Percentiles rank a stretch among this genome's conserved stretches.
phyloP scores from a whole-genome alignment of 1,139 yeast genomes.

The Saccharomyces hybrid region DNA sequence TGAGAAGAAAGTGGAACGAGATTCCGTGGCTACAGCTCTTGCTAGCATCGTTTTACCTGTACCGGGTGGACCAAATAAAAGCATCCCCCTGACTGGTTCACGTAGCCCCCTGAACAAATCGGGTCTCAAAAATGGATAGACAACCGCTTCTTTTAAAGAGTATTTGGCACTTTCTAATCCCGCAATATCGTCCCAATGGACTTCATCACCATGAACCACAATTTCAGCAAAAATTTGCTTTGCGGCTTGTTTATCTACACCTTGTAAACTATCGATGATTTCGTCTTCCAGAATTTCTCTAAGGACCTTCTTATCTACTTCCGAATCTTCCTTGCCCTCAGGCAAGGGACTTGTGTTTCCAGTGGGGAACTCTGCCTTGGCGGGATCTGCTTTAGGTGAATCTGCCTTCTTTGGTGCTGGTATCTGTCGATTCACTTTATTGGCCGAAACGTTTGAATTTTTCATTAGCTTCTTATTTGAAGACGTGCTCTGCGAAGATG shows the following conservation, averaged over 20 bases:
- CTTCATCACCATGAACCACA: constrained; percentile 91
- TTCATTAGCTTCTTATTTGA: neutral
- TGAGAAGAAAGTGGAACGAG: constrained; percentile 87
- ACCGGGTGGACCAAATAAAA: constrained; percentile 62
- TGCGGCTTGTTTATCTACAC: constrained; percentile 61
- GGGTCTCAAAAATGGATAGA: constrained; percentile 90
- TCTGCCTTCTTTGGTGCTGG: constrained; percentile 1
- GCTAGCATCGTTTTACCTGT: constrained; percentile 98
- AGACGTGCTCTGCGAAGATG: neutral
- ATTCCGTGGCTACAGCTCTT: constrained; percentile 94
- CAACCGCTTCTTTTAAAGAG: constrained; percentile 91
- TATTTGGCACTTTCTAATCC: constrained; percentile 86
- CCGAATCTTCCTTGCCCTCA: constrained; percentile 14
- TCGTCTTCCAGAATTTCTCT: constrained; percentile 33
- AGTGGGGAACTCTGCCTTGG: constrained; percentile 7
- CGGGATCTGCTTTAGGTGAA: constrained; percentile 4
- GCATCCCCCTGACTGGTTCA: constrained; percentile 81
- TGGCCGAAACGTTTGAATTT: neutral
- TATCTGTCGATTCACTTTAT: neutral
- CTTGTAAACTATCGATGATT: constrained; percentile 34
- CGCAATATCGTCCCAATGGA: constrained; percentile 94
- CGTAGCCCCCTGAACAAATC: constrained; percentile 85
- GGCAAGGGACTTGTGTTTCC: constrained; percentile 27
- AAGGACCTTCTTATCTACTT: constrained; percentile 11
- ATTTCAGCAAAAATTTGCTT: constrained; percentile 85